Conservation (phyloP, 768 basidiomycete species). For the Ramaria rubella region DNA sequence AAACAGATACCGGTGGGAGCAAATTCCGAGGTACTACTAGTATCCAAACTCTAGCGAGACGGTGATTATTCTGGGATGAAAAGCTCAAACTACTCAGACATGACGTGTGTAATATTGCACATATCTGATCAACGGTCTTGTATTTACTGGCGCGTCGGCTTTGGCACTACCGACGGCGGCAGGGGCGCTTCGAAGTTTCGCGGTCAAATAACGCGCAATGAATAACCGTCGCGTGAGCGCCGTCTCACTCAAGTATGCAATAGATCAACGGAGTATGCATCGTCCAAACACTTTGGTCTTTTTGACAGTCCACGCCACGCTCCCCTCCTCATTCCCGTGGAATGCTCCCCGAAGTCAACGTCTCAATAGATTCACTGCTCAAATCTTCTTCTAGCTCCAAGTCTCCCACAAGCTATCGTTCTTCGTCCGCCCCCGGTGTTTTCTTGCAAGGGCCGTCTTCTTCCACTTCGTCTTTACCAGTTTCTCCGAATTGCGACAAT, state of each 20-base stretch:
- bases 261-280: no score
- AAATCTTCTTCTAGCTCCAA: not conserved
- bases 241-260: no score
- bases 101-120: not conserved
- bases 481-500: not conserved
- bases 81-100: no score
- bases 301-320: not conserved
- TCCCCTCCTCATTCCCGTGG: not conserved
- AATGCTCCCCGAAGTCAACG: not conserved
- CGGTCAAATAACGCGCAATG: not conserved
- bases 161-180: no score
- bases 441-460: not conserved
- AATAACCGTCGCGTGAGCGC: not conserved
- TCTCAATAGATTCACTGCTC: not conserved
- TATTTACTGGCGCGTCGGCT: no score
- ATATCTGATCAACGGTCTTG: no score
- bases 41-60: no score
- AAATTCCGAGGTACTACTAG: no score
- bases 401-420: not conserved
- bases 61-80: no score
- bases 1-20: no score
- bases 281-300: not conserved
- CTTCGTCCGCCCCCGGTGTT: not conserved
- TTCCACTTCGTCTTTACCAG: not conserved
- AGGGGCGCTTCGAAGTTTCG: not conserved